phyloP scores from a whole-genome alignment of 345 rosid species.

The Melaleuca quinquenervia region DNA sequence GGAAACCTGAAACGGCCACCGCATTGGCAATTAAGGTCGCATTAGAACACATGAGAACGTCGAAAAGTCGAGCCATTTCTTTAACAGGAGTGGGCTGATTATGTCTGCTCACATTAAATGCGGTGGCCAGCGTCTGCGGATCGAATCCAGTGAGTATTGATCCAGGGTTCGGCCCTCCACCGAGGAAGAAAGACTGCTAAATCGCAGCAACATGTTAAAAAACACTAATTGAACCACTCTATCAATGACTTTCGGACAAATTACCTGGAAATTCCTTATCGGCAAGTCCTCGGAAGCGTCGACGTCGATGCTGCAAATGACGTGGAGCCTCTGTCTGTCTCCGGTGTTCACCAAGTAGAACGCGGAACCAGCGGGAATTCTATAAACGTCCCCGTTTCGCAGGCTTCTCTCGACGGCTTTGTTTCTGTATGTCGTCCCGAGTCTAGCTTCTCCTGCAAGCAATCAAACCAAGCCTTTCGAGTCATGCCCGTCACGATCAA shows the following conservation, averaged over 20 bases:
- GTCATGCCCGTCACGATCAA: not conserved
- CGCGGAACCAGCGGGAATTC: constrained; percentile 64
- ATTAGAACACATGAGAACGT: not conserved
- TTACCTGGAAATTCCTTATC: constrained; percentile 54
- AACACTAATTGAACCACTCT: not conserved
- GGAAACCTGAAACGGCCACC: constrained; percentile 26
- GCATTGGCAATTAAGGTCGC: not conserved
- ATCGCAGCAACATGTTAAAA: not conserved
- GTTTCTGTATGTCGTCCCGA: constrained; percentile 50
- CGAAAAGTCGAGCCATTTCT: not conserved
- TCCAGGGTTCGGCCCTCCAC: constrained; percentile 59
- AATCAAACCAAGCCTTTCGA: not conserved
- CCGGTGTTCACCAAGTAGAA: constrained; percentile 66
- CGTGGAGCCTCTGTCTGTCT: constrained; percentile 54
- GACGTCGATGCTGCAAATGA: constrained; percentile 66
- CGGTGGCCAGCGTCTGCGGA: constrained; percentile 47
- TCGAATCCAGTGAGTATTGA: constrained; percentile 66
- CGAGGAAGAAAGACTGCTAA: constrained; percentile 72
- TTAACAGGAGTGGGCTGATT: not conserved
- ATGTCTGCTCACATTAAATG: constrained; percentile 56
- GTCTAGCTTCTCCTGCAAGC: constrained; percentile 65
- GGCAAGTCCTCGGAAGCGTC: constrained; percentile 63
- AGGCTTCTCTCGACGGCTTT: constrained; percentile 42
- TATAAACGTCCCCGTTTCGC: constrained; percentile 51
- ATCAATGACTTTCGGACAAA: not conserved